Base-by-base conservation (phyloP, 1,139 yeast species). In the Yamadazyma triangularis region DNA sequence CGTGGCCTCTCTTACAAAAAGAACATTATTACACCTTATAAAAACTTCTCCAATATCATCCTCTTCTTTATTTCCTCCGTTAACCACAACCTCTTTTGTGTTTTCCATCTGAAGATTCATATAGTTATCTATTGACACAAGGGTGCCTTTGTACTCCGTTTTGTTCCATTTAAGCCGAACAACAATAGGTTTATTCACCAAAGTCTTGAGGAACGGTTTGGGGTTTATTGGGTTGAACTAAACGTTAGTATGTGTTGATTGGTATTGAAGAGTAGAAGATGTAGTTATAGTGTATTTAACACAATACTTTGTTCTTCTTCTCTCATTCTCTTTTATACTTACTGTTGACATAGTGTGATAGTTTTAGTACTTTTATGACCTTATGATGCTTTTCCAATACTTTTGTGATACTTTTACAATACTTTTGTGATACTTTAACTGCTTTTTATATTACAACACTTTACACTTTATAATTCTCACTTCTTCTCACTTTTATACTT, bases 91-190 rank as follows among this genome's bases (percentile, higher is more conserved):
- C 54, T 88, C 95, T 32, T 65, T 73, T 1, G 95, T 81, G 22
- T 79, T 73, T 24, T 74, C 79, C 25, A 91, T 63, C 51, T 87
- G 89, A 24, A 91, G 47, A 50, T 91, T 93, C 91, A 93, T 91
- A 60, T 91, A 93, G 46, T 87, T 86, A 53, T 91, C 99, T 18
- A 87, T 83, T 1, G 95, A 79, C 11, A 79, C 60, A 29, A 91
- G 69, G n/a, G 57, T 71, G 1, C 98, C 98, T 38, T 65, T 72
- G 58, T 91, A 91, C 53, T 88, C 95, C n/a, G 95, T 84, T 42
- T 76, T 77, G 51, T 88, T 91, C 84, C 96, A 93, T 56, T 91
- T 91, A 40, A 91, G 71, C 33, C 91, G 75, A n/a, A 91, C 94
- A n/a, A 81, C 60, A 11, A 91, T 88, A 14, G 64, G 65, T 39